Conservation (phyloP, 2,329 filamentous ascomycete species). For the Xylaria sp. region DNA sequence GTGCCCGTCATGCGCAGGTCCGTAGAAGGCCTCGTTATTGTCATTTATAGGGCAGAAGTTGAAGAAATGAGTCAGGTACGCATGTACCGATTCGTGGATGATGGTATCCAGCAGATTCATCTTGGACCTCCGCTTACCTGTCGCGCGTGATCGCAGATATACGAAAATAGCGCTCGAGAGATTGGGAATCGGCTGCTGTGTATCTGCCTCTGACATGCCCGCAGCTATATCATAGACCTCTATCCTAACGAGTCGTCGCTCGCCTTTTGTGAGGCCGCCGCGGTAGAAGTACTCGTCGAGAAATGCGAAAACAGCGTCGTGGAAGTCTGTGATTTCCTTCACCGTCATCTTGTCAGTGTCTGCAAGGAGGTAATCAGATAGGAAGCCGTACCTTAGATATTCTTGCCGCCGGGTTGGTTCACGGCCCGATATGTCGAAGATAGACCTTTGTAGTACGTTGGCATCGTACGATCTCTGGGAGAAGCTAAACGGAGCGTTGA, state of each 20-base stretch:
- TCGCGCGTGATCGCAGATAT: neutral
- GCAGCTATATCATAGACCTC: neutral
- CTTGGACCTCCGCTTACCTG: neutral
- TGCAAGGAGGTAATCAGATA: neutral
- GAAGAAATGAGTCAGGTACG: neutral
- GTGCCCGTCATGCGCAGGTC: neutral
- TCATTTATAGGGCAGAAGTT: neutral
- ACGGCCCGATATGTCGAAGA: neutral
- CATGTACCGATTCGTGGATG: neutral
- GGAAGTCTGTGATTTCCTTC: neutral
- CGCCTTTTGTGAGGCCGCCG: neutral
- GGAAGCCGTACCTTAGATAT: neutral
- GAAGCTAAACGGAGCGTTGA: neutral
- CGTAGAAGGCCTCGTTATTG: neutral
- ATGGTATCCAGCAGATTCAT: neutral
- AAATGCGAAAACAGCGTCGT: neutral
- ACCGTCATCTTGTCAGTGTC: neutral
- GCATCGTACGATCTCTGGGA: neutral
- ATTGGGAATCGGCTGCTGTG: neutral
- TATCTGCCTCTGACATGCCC: neutral
- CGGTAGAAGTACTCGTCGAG: conserved; percentile 8
- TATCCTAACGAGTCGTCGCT: neutral
- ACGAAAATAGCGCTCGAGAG: neutral
- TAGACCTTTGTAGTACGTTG: neutral
- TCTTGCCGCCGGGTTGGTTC: too few relatives aligned